Conservation (phyloP, 2,329 filamentous ascomycete species). For the Rutstroemia sp. region DNA sequence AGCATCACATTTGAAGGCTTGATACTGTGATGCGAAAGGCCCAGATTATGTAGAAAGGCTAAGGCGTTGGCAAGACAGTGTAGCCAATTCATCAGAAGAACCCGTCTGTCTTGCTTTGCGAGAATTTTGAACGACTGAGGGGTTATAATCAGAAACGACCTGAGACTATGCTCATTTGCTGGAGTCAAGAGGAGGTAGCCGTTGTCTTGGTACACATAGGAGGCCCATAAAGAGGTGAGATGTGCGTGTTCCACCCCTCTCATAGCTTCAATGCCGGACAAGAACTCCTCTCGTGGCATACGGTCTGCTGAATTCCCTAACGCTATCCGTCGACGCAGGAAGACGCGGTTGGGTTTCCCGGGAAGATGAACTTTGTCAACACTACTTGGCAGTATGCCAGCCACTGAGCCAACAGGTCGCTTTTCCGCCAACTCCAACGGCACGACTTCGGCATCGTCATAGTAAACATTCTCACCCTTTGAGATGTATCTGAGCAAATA, state of each 20-base stretch:
- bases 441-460: constrained; percentile 60
- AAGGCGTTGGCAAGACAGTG: constrained; percentile 63
- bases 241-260: constrained; percentile 57
- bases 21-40: constrained; percentile 60
- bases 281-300: constrained; percentile 46
- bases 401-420: constrained; percentile 36
- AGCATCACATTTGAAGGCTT: constrained; percentile 65
- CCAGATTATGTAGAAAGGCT: constrained; percentile 57
- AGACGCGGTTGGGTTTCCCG: constrained; percentile 48
- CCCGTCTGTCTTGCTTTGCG: constrained; percentile 50
- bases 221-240: constrained; percentile 62
- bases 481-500: constrained; percentile 60
- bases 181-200: constrained; percentile 63
- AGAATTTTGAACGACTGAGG: constrained; percentile 56
- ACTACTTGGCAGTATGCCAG: constrained; percentile 33
- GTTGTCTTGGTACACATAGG: constrained; percentile 56
- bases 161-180: constrained; percentile 57
- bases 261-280: constrained; percentile 52
- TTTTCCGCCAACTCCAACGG: constrained; percentile 61
- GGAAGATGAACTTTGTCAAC: constrained; percentile 58
- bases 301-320: constrained; percentile 40
- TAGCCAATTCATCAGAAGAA: constrained; percentile 64
- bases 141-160: constrained; percentile 57
- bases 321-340: constrained; percentile 50
- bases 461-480: constrained; percentile 53